phyloP scores from a whole-genome alignment of 192 early-diverging fungal species.

The Jimgerdemannia lactiflua region DNA sequence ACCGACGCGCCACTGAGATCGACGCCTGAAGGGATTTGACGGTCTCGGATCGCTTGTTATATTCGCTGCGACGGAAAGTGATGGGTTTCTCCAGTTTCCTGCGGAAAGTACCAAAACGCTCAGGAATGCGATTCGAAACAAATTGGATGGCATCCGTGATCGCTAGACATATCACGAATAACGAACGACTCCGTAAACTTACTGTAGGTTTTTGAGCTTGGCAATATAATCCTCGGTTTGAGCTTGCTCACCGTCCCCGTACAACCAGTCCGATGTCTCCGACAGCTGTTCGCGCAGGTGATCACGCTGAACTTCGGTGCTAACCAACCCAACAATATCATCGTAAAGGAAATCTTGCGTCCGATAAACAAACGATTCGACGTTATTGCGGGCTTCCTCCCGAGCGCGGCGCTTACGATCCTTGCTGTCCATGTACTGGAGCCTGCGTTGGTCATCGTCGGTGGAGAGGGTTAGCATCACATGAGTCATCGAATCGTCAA shows the following conservation, averaged over 20 bases:
- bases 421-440: constrained; percentile 63
- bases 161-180: not conserved
- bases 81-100: constrained; percentile 47
- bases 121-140: not conserved
- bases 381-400: constrained; percentile 82
- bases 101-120: constrained; percentile 11
- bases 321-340: constrained; percentile 64
- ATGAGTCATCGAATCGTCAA: not conserved
- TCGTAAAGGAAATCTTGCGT: constrained; percentile 80
- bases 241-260: constrained; percentile 74
- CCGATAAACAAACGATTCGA: constrained; percentile 91
- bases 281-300: constrained; percentile 52
- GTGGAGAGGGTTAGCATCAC: not conserved
- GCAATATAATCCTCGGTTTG: constrained; percentile 60
- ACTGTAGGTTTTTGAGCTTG: constrained; percentile 42
- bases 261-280: constrained; percentile 80
- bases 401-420: constrained; percentile 66
- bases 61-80: constrained; percentile 41
- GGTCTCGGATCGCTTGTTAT: constrained; percentile 39
- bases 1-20: constrained; percentile 30
- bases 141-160: not conserved
- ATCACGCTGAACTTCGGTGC: constrained; percentile 70
- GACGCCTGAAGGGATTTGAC: constrained; percentile 28
- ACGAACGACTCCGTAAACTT: constrained; percentile 7
- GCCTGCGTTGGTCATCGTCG: constrained; percentile 34